Conservation (phyloP, 2,329 filamentous ascomycete genomes). For the Diaporthe eres region DNA sequence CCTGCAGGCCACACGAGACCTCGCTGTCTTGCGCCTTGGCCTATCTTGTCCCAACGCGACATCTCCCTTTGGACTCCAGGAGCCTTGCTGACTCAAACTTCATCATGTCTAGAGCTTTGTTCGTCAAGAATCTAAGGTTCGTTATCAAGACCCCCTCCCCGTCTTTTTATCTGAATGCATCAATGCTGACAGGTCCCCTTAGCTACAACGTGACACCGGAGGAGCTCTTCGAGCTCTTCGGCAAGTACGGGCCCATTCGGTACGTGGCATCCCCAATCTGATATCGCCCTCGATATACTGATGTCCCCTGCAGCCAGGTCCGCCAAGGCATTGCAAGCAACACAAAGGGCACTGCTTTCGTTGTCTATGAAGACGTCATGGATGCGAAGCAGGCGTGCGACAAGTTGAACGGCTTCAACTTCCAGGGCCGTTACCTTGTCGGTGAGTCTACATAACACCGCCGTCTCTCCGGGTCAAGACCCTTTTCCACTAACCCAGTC, state of each 20-base stretch:
- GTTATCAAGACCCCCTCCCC: constrained; percentile 65
- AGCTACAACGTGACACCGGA: constrained; percentile 99
- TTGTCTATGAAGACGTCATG: constrained; percentile 99
- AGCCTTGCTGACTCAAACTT: constrained; percentile 46
- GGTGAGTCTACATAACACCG: constrained; percentile 71
- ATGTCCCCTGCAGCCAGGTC: constrained; percentile 80
- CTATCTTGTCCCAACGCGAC: constrained; percentile 8
- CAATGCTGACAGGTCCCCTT: constrained; percentile 47
- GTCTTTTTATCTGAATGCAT: constrained; percentile 54
- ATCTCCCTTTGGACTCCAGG: constrained; percentile 8
- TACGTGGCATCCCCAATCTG: constrained; percentile 63
- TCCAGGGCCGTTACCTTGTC: constrained; percentile 98
- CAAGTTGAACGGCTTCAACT: constrained; percentile 99
- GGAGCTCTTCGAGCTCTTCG: constrained; percentile 98
- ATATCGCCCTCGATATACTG: constrained; percentile 36
- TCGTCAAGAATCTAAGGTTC: constrained; percentile 99
- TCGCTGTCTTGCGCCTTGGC: not conserved
- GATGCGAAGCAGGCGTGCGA: constrained; percentile 99
- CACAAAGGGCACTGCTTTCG: constrained; percentile 98
- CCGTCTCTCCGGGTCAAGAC: not conserved
- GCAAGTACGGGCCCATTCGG: constrained; percentile 96
- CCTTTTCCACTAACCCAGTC: constrained; percentile 32
- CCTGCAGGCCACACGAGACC: constrained; percentile 16
- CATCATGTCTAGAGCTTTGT: constrained; percentile 83
- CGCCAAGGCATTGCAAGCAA: constrained; percentile 97